Conservation (phyloP, 2,329 filamentous ascomycete species). For the Didymella segeticola region DNA sequence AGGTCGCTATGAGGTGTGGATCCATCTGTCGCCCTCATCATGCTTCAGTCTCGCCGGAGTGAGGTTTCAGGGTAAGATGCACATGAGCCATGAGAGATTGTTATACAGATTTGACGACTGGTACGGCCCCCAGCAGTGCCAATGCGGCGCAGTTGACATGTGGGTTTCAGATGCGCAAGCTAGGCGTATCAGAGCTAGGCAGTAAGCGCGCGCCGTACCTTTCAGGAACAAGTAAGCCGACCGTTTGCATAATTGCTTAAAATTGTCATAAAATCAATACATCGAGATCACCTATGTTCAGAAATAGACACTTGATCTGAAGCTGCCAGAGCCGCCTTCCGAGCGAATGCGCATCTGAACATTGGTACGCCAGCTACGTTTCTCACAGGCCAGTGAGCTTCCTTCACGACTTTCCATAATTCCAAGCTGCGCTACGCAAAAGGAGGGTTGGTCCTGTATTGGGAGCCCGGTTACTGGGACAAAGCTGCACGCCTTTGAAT, state of each 20-base stretch:
- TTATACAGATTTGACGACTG: neutral
- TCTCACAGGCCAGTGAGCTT: too few species aligned
- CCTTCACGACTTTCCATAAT: too few species aligned
- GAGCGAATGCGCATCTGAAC: neutral
- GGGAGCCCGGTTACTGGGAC: too few species aligned
- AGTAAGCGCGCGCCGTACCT: neutral
- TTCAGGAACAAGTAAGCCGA: neutral
- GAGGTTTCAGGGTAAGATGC: neutral
- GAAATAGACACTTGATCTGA: neutral
- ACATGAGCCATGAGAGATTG: neutral
- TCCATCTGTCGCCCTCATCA: neutral
- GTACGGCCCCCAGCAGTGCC: neutral
- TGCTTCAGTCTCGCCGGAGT: neutral
- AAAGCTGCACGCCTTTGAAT: too few species aligned
- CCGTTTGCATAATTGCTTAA: neutral
- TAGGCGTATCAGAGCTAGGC: neutral
- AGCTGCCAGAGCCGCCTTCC: neutral
- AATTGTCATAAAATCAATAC: too few species aligned
- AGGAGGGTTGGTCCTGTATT: too few species aligned
- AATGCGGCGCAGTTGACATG: slow-evolving; percentile 1
- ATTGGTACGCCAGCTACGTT: neutral
- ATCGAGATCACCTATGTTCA: neutral
- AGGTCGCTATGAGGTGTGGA: slow-evolving; percentile 1
- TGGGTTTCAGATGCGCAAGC: neutral
- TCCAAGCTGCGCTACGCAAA: too few species aligned